Evolutionary conservation across 2,329 filamentous ascomycete species (phyloP).

Genomic region (Phialocephala sp.): DNA sequence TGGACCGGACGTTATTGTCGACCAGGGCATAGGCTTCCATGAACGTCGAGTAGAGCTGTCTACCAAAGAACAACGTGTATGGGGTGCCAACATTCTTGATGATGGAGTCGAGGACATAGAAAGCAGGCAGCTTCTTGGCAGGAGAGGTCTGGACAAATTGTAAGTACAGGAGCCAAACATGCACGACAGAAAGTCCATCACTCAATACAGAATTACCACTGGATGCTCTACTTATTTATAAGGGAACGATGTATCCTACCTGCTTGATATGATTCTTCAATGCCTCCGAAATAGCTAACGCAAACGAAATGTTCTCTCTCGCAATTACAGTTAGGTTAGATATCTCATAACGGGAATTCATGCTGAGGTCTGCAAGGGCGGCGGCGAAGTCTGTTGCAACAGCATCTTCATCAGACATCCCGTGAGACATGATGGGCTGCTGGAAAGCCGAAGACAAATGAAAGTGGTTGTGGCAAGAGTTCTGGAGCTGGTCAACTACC

Average conservation of each 20-base stretch:
- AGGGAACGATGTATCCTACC: slow-evolving; percentile 63
- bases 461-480: slow-evolving; percentile 33
- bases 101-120: slow-evolving; percentile 97
- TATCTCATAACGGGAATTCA: slow-evolving; percentile 94
- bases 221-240: slow-evolving; percentile 38
- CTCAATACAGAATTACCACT: slow-evolving; percentile 23
- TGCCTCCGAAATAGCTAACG: slow-evolving; percentile 87
- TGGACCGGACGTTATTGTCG: slow-evolving; percentile 79
- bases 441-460: slow-evolving; percentile 31
- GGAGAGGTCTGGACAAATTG: slow-evolving; percentile 72
- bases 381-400: slow-evolving; percentile 95
- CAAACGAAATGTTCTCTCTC: slow-evolving; percentile 95
- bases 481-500: slow-evolving; percentile 22
- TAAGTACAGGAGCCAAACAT: slow-evolving; percentile 36
- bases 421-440: slow-evolving; percentile 65
- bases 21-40: slow-evolving; percentile 96
- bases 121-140: slow-evolving; percentile 87
- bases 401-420: slow-evolving; percentile 58
- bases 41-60: slow-evolving; percentile 90
- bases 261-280: slow-evolving; percentile 92
- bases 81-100: slow-evolving; percentile 98
- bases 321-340: slow-evolving; percentile 97
- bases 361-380: slow-evolving; percentile 87
- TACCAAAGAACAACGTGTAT: slow-evolving; percentile 93
- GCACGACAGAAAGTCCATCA: slow-evolving; percentile 13